Base-by-base conservation (phyloP, 73 alveolate genomes). In the Halteria grandinella region DNA sequence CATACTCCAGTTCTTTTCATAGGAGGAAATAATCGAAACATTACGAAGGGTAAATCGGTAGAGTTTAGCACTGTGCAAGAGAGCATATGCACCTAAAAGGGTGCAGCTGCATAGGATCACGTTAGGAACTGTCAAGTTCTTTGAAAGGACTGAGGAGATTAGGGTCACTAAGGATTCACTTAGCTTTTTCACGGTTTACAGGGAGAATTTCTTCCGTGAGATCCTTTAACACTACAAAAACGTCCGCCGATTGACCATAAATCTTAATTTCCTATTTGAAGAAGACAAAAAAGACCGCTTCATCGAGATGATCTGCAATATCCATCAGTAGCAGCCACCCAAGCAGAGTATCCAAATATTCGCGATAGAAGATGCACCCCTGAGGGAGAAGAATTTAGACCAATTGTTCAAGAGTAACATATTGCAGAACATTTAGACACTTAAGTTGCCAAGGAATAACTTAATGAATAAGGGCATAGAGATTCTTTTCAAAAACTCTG, bases 71-170 rank as follows among this genome's bases (percentile, higher is more conserved):
- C 72, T 72, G n/a, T 79, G 82, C 52, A 62, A 64, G 37, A 63
- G 71, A 52, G 89, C 83, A 10, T 79, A 50, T 52, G 54, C 82
- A 18, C 77, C 89, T 5, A 63, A 79, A 50, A 31, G 60, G 49
- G 89, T 79, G 18, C 44, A 23, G n/a, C 69, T 79, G 4, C 83
- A 79, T 39, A 60, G 50, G 27, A 79, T 79, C 4, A 45, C 33
- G 15, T 43, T 79, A 12, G 64, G 64, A 39, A 36, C 77, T 0
- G 89, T 79, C 33, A 79, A 79, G 49, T 79, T 79, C 76, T 79
- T 79, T 64, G 82, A 64, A 25, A 63, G 89, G 53, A 79, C 89
- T 17, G 89, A 64, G 47, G 83, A 79, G 31, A 79, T 79, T n/a
- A 79, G 47, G 27, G 64, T 79, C 43, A 79, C 29, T 23, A 79